Base-by-base conservation (phyloP, 345 rosid species). In the Euphorbia pulcherrima region DNA sequence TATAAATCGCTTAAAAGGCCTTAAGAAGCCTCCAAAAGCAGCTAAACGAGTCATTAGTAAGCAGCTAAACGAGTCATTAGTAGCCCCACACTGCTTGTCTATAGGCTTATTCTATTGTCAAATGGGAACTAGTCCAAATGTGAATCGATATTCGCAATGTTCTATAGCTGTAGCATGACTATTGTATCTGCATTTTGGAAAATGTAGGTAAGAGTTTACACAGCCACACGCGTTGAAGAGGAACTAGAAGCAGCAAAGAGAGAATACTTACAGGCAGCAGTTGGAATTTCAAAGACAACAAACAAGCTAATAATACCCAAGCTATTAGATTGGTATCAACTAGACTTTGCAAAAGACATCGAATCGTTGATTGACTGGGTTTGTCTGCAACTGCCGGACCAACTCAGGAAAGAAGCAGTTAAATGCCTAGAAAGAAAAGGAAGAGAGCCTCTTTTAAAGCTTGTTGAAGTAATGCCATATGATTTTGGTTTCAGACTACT, bases 351-450 rank as follows among this genome's bases (percentile, higher is more conserved):
- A 0, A 89, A 94, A 70, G 93, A 94, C 77, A 78, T 87, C 78
- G 92, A 82, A 39, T 91, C 99, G 1, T 75, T 94, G 81, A 79
- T 88, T 0, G 95, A 87, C 77, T 93, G 98, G 97, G 70, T 89
- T 20, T 89, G 90, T 78, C 84, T 86, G 72, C 98, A 90, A 68
- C 77, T 89, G n/a, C 95, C 95, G 3, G 67, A 77, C 68, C 85
- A 84, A 71, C 73, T 81, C 16, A 83, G 96, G 68, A 79, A 78
- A 35, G 90, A 84, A 66, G 91, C 90, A 6, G 64, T 83, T 7
- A 77, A 79, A 73, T 88, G 81, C 79, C 72, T 85, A 0, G 86
- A 86, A 65, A 82, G 85, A 74, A 80, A 73, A 62, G 77, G 69
- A 17, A 72, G 77, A 60, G 85, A 80, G 51, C 79, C 87, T 10